Base-by-base conservation (phyloP, 805 yeast genomes). In the Cyberlindnera petersonii region DNA sequence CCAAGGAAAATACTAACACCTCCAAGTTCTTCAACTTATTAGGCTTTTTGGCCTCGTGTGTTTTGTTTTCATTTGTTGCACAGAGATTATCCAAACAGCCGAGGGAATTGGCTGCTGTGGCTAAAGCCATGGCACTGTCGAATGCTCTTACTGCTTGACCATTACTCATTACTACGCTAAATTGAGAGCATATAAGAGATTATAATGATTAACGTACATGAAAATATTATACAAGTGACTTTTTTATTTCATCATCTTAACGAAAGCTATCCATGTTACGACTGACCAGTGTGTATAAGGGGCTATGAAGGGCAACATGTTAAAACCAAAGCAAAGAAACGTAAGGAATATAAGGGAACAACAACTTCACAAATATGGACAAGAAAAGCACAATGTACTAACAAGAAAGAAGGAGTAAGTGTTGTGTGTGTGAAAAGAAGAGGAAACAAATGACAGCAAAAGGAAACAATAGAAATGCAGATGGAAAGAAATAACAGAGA, bases 11-110 rank as follows among this genome's bases (percentile, higher is more conserved):
- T 13, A 28, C 34, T 23, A 14, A 31, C 33, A 15, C 14, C 9
- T 5, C 21, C 22, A 10, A 68, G 72, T 82, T 82, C 54, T 82
- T 80, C 63, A 78, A 86, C 46, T 69, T 87, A 21, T 65, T 86
- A 21, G 95, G 95, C 13, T 86, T 85, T 50, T 59, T 86, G 13
- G 87, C 91, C 0, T 74, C 88, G 14, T 85, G 95, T 57, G 89
- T 85, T 11, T 63, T 80, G 24, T 86, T 87, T 58, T 82, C 91
- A 22, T 77, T 86, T 49, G 78, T 85, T 39, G 88, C 94, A 4
- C 94, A 84, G 59, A 71, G 55, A 27, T 43, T 64, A 33, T 56
- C 59, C 2, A 52, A 43, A 24, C 54, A 52, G 13, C 57, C 60
- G 1, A 38, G 50, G 14, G 59, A 56, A 24, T 23, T 56, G 5